Conservation (phyloP, 2,329 filamentous ascomycete genomes). For the Cylindrodendrum hubeiense region DNA sequence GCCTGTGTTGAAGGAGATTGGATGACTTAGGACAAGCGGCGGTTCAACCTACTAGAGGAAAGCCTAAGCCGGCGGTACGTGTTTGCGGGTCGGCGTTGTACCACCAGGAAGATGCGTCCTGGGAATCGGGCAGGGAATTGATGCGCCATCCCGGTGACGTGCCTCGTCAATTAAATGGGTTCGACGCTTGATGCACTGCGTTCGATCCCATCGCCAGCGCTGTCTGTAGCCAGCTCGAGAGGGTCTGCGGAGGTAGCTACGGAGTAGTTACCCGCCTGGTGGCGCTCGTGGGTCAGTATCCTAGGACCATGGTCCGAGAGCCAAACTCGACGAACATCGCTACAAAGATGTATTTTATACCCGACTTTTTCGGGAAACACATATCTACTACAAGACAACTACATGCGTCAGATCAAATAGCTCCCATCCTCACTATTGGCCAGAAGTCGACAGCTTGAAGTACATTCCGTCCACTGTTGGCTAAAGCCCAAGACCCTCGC, state of each 20-base stretch:
- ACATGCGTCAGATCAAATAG: no score
- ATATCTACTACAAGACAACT: not conserved
- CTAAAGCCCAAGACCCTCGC: not conserved
- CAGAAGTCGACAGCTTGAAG: no score
- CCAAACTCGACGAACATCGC: not conserved
- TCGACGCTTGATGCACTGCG: not conserved
- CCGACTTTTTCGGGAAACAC: not conserved
- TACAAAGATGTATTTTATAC: not conserved
- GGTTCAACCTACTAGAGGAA: conserved; percentile 2
- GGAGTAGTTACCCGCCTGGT: not conserved
- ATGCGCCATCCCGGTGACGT: not conserved
- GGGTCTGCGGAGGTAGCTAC: not conserved
- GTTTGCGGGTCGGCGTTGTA: conserved; percentile 1
- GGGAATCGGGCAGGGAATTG: not conserved
- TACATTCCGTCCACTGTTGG: not conserved
- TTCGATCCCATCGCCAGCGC: not conserved
- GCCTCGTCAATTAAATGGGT: not conserved
- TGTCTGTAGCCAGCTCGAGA: not conserved
- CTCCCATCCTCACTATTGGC: no score
- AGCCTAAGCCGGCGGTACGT: conserved; percentile 2
- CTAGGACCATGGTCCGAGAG: not conserved
- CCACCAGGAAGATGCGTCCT: not conserved
- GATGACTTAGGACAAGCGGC: conserved; percentile 26
- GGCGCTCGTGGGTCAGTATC: not conserved
- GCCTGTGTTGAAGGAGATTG: conserved; percentile 28